Base-by-base conservation (phyloP, 306 rosid genomes). In the Abrus precatorius region DNA sequence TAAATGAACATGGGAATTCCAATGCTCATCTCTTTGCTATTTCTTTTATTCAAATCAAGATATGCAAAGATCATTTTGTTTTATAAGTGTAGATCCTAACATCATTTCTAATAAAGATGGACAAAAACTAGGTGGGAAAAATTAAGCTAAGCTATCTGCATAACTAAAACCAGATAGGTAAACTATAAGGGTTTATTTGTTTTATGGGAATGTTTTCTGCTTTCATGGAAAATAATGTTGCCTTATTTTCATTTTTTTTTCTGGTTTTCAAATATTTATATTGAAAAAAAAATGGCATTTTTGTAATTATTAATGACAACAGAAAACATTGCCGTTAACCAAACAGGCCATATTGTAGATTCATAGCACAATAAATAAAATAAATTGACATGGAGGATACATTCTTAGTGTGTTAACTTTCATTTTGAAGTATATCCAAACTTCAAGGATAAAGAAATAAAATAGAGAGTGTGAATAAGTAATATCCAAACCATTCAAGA, bases 1-100 rank as follows among this genome's bases (percentile, higher is more conserved):
- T 32, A 44, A 81, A 33, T 64, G 50, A 64, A 66, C 60, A 41
- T 11, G 81, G 30, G 32, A 77, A 41, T 67, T 38, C 41, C 66
- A 48, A 38, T 13, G 1, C 29, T 45, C 14, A 32, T 64, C 12
- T 27, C 28, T 73, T 64, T 1, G 50, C 6, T 38, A 27, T 62
- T 64, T 33, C 50, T 33, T 77, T 28, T 38, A 72, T 62, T 63
- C 74, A 30, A 52, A 61, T 57, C 57, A 62, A 44, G 48, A 70
- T 38, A 55, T 47, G 4, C 45, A 62, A 69, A 48, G 56, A 47
- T 47, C 32, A 29, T 20, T 59, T 48, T 72, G 55, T 52, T 70
- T 11, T 49, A 43, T 49, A 40, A 61, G 33, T 44, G 10, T 38
- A 59, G 57, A 76, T 82, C 49, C 76, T 20, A 59, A 45, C 41